Evolutionary conservation across 1,284 basidiomycete genomes (phyloP), one percentile per base, ranked within the genome.

Genomic region (Sporisorium graminicola): DNA sequence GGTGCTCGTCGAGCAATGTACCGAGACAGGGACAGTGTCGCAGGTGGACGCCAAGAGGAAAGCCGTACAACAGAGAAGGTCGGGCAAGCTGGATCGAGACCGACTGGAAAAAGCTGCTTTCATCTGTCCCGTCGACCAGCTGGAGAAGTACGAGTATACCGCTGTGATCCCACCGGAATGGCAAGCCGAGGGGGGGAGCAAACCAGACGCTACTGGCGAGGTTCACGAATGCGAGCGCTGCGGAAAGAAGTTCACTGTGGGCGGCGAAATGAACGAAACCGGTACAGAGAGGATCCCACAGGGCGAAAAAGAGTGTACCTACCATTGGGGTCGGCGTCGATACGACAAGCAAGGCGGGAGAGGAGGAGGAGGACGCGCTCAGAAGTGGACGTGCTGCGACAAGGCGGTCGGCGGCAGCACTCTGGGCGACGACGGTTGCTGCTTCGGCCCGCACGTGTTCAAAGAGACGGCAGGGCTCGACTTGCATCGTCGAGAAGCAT

Each of bases 391-490:
- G 8, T 85, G 83, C 67, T 85, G 83, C 54, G 74, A 58, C 33
- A 72, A 75, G 58, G 54, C 64, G 24, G 79, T 80, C 1, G 82
- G 81, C 13, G 49, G 60, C 35, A 68, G 62, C 43, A 65, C 67
- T 22, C 64, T 78, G 1, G 79, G 77, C 26, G 74, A 80, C 35
- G 74, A 74, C 42, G 72, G 79, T 31, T 82, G 81, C 56, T 74
- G 77, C 2, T 70, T 71, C 12, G 82, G 81, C 7, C 82, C 82
- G 5, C 83, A 85, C 63, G 82, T 84, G 4, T 85, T 82, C 73
- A 83, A 83, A 42, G 81, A 82, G 54, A 82, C 82, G 18, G 40
- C 46, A 1, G 65, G 60, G 1, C 59, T 69, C 29, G 73, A 74
- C 14, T 52, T 85, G 52, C 82, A 85, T 52, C 55, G 60, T 10